Conservation (phyloP, 78 protist genomes). For the Dictyostelium brefeldianum region DNA sequence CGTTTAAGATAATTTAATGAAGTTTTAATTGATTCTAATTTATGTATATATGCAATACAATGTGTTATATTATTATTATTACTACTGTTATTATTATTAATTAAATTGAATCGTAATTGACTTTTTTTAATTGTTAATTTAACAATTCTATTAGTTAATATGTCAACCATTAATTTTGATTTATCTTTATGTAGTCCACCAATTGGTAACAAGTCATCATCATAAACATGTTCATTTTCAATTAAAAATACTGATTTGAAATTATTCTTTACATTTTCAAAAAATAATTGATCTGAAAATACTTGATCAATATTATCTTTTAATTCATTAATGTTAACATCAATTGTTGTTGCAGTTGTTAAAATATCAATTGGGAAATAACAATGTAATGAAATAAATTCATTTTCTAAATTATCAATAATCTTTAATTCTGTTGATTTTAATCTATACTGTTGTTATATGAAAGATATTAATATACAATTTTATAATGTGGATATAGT, state of each 20-base stretch:
- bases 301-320: neutral
- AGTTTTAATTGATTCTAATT: neutral
- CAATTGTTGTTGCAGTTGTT: neutral
- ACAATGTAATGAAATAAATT: slow-evolving; percentile 1
- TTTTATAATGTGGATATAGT: too few relatives aligned
- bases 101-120: neutral
- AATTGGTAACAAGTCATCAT: neutral
- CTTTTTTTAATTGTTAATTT: too few relatives aligned
- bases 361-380: slow-evolving; percentile 3
- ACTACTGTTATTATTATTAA: neutral
- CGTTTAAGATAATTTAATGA: neutral
- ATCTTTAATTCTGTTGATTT: slow-evolving; percentile 17
- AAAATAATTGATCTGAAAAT: neutral
- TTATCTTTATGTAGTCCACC: neutral
- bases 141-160: neutral
- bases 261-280: neutral
- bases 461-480: too few relatives aligned
- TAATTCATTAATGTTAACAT: neutral
- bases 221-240: neutral
- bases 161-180: neutral
- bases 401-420: neutral
- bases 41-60: neutral
- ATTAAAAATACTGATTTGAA: neutral
- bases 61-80: neutral
- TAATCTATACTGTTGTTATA: neutral